Percentiles rank a stretch among this genome's conserved stretches.
Conservation (phyloP, 495 filamentous ascomycete genomes). For the Daldinia concentrica region DNA sequence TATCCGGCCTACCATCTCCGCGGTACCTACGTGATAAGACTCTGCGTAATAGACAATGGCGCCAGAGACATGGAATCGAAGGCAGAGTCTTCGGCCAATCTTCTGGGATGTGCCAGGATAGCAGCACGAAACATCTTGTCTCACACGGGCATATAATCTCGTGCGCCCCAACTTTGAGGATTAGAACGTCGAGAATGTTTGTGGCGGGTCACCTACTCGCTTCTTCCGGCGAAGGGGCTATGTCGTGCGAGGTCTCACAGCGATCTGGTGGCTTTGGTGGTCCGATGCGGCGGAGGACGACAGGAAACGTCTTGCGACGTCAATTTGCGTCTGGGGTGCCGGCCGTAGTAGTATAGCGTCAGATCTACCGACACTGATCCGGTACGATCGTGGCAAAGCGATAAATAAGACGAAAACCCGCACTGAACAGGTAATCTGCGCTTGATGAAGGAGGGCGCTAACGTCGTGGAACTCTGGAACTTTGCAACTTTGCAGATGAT, state of each 20-base stretch:
- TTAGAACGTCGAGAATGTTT: slow-evolving; percentile 41
- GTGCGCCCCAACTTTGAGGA: slow-evolving; percentile 21
- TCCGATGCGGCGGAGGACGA: slow-evolving; percentile 40
- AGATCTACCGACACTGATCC: slow-evolving; percentile 25
- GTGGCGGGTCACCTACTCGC: slow-evolving; percentile 37
- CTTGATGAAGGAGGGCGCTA: slow-evolving; percentile 38
- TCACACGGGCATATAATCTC: slow-evolving; percentile 43
- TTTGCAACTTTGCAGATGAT: slow-evolving; percentile 38
- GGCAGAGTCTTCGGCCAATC: slow-evolving; percentile 9
- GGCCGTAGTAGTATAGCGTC: slow-evolving; percentile 18
- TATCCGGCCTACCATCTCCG: slow-evolving; percentile 40
- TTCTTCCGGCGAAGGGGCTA: slow-evolving; percentile 46
- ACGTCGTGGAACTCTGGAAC: slow-evolving; percentile 41
- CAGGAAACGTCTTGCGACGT: slow-evolving; percentile 38
- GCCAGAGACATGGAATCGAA: slow-evolving; percentile 31
- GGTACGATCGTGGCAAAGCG: slow-evolving; percentile 39
- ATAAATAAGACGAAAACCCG: slow-evolving; percentile 45
- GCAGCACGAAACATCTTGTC: slow-evolving; percentile 41
- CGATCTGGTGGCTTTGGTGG: slow-evolving; percentile 42
- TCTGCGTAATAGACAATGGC: slow-evolving; percentile 1
- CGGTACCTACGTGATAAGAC: slow-evolving; percentile 29
- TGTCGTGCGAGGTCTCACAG: slow-evolving; percentile 34
- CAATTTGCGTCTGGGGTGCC: slow-evolving; percentile 17
- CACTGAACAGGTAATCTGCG: slow-evolving; percentile 28
- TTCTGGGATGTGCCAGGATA: slow-evolving; percentile 20